Evolutionary conservation across 129 eudicot genomes (phyloP).

Genomic region (Centella asiatica): DNA sequence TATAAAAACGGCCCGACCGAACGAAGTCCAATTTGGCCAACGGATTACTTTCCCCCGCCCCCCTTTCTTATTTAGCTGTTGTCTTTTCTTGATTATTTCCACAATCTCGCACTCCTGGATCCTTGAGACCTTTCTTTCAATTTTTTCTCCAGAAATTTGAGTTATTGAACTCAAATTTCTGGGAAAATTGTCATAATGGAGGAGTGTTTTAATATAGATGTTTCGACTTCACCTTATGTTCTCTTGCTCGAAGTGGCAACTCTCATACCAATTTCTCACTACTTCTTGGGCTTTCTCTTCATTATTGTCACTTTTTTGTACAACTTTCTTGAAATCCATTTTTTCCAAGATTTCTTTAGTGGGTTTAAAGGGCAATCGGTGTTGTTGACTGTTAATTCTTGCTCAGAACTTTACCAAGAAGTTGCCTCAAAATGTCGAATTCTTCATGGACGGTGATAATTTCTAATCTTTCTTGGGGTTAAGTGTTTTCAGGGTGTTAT

Average conservation of each 20-base stretch:
- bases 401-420: conserved; percentile 49
- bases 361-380: conserved; percentile 80
- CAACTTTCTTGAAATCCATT: conserved; percentile 66
- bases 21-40: conserved; percentile 4
- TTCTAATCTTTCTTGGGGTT: not conserved
- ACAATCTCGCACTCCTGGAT: too few relatives aligned
- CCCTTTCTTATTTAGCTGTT: not conserved
- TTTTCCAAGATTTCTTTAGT: conserved; percentile 48
- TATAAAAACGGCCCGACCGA: too few relatives aligned
- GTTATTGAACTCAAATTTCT: conserved; percentile 9
- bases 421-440: conserved; percentile 75
- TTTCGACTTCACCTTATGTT: conserved; percentile 42
- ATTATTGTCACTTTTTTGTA: conserved; percentile 30
- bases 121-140: not conserved
- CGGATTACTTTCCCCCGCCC: not conserved
- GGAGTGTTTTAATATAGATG: not conserved
- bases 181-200: not conserved
- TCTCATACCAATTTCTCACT: conserved; percentile 63
- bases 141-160: conserved; percentile 1
- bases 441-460: conserved; percentile 71
- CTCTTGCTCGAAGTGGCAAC: conserved; percentile 47
- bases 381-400: conserved; percentile 48
- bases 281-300: conserved; percentile 22
- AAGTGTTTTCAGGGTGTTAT: not conserved
- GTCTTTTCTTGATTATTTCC: not conserved